Percentiles rank a stretch among this genome's conserved stretches.
Evolutionary conservation across 2,329 filamentous ascomycete species (phyloP).

Genomic region (Beauveria sp.): DNA sequence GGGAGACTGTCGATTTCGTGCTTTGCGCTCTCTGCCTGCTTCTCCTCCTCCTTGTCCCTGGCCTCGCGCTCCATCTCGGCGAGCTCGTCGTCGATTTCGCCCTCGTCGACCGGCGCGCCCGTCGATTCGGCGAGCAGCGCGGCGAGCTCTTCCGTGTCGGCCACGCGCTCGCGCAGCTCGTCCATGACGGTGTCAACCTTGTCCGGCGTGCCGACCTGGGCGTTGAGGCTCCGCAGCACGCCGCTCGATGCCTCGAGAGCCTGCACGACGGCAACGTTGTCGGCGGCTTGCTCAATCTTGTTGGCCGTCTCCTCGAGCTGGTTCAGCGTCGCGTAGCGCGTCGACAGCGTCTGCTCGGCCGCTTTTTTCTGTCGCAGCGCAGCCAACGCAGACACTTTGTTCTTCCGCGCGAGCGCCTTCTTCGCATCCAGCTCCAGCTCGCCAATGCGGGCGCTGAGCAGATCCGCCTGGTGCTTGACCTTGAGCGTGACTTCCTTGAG

Average conservation of each 20-base stretch:
- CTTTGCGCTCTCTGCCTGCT: conserved; percentile 39
- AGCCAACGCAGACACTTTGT: conserved; percentile 64
- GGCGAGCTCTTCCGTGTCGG: conserved; percentile 72
- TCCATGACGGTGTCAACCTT: conserved; percentile 71
- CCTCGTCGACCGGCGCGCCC: conserved; percentile 58
- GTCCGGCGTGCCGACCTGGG: conserved; percentile 68
- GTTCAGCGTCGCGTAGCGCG: conserved; percentile 63
- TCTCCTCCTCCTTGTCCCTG: conserved; percentile 41
- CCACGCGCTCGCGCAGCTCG: conserved; percentile 70
- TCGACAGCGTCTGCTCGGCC: conserved; percentile 64
- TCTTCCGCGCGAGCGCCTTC: conserved; percentile 63
- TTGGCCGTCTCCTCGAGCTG: conserved; percentile 78
- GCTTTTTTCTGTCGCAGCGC: conserved; percentile 77
- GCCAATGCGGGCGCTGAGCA: conserved; percentile 59
- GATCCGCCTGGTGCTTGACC: conserved; percentile 63
- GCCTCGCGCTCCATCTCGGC: conserved; percentile 62
- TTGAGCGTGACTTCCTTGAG: conserved; percentile 72
- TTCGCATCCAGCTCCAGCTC: conserved; percentile 59
- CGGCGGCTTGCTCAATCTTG: conserved; percentile 78
- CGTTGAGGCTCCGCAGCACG: conserved; percentile 65
- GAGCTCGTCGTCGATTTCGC: conserved; percentile 81
- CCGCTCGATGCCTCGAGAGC: conserved; percentile 78
- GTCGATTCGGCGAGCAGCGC: conserved; percentile 62
- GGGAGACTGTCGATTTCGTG: conserved; percentile 46
- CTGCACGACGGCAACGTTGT: conserved; percentile 74